phyloP scores from a whole-genome alignment of 2,329 filamentous ascomycete genomes.

The Penicillium sp. region DNA sequence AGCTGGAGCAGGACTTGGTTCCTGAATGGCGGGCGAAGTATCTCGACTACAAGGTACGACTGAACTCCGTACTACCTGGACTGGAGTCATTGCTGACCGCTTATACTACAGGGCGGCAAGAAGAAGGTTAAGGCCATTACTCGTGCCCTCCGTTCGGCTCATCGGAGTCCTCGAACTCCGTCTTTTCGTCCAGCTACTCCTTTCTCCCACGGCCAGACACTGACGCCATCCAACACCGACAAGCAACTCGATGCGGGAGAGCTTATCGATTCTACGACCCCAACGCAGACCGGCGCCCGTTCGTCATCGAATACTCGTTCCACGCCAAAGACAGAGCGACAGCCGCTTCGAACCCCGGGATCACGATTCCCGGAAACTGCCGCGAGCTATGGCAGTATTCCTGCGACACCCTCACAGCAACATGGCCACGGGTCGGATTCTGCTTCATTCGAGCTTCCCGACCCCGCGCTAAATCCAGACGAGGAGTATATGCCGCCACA shows the following conservation, averaged over 20 bases:
- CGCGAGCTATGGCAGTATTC: constrained; percentile 63
- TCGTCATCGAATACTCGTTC: constrained; percentile 29
- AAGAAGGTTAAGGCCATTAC: constrained; percentile 85
- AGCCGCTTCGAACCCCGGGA: constrained; percentile 33
- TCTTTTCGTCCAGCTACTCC: constrained; percentile 31
- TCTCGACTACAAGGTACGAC: constrained; percentile 78
- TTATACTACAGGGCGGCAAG: constrained; percentile 63
- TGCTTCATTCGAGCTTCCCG: constrained; percentile 59
- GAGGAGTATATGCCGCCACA: constrained; percentile 21
- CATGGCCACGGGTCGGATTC: constrained; percentile 36
- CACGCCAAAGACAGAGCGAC: constrained; percentile 40
- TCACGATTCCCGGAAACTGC: constrained; percentile 38
- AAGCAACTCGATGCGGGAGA: constrained; percentile 20
- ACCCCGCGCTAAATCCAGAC: constrained; percentile 56
- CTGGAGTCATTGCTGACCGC: not conserved
- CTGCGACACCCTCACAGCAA: constrained; percentile 51
- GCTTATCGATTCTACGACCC: constrained; percentile 12
- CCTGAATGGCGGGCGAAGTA: constrained; percentile 96
- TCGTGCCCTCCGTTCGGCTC: constrained; percentile 64
- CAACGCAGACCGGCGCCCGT: constrained; percentile 21
- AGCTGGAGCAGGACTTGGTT: constrained; percentile 82
- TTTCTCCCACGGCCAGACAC: constrained; percentile 13
- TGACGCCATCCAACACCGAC: constrained; percentile 20
- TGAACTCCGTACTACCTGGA: constrained; percentile 9
- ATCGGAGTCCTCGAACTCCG: constrained; percentile 49